Base-by-base conservation (phyloP, 306 rosid genomes). In the Quercus variabilis region DNA sequence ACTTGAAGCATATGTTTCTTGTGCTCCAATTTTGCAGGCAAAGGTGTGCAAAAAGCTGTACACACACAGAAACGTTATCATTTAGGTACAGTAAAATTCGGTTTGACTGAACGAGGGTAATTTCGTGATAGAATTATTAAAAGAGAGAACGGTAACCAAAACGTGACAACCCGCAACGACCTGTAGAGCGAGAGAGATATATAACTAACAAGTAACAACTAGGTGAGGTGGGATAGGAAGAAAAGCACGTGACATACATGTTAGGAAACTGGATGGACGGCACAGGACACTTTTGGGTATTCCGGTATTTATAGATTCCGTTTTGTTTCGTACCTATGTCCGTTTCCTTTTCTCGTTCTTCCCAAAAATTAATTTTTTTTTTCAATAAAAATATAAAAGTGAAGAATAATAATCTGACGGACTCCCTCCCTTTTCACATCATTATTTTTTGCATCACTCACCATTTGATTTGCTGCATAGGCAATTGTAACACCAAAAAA, bases 221-320 rank as follows among this genome's bases (percentile, higher is more conserved):
- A 0, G 46, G 46, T 41, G 11, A 8, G 31, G 52, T 20, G 15
- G 33, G 52, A 6, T 13, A n/a, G 38, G 6, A 63, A 58, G 57
- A 26, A 38, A 76, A 73, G 73, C 86, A 82, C 80, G 86, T 80
- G 84, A 59, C 76, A 10, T 18, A 79, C 69, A 3, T 77, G 78
- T 60, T 58, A 6, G 60, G 51, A 12, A 5, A 12, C 4, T 6
- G 72, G 28, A 31, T 6, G 75, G 28, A 31, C 13, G 35, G 78
- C 18, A 1, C n/a, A 28, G 80, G 75, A 13, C 3, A 78, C 55
- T 3, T 3, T 51, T 72, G 1, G 69, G 62, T 30, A 83, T 28
- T 33, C 15, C 1, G 0, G 5, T 5, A 0, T 69, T 5, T 25
- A 5, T 0, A 1, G n/a, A 25, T 26, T 28, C 41, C 38, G n/a